Base-by-base conservation (phyloP, 106 monocot genomes). In the Agapanthus africanus region DNA sequence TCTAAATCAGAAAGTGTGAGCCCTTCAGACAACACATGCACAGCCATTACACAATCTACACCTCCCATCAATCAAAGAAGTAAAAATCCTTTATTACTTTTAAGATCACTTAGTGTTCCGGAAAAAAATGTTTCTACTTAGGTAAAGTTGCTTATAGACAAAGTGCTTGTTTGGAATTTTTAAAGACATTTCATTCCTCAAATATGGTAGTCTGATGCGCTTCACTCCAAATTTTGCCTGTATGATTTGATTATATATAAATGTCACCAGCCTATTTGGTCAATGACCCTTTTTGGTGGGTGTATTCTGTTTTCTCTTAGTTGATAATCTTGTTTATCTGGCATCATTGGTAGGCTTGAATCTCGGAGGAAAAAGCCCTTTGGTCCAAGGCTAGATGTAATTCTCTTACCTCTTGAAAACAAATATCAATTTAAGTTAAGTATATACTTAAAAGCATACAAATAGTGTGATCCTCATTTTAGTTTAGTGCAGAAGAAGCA, bases 401-500 rank as follows among this genome's bases (percentile, higher is more conserved):
- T 59, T 69, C 7, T 27, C 28, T 46, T 26, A 44, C 26, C 6
- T 1, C 67, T 16, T 5, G 5, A 27, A 4, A 27, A 46, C 8
- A 44, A 16, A 11, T 42, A 16, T 46, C 67, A 33, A 42, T 67
- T n/a, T 28, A 9, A 1, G n/a, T 0, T 40, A 31, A 0, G 2
- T 46, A 40, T 14, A 42, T 67, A 21, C n/a, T 4, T 2, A 28
- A 63, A 26, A 47, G 57, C 37, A 40, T 49, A 54, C n/a, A 68
- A 64, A 26, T 69, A 59, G 19, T 46, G 11, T 40, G 46, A 66
- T 87, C 39, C 22, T 65, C 74, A 1, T 72, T 83, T 83, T 74
- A 94, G 94, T 87, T 87, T 74, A 94, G 71, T 77, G 90, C 90
- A 74, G 94, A 87, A 82, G 87, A 85, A 75, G 94, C 90, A 19